These are phyloP conservation scores for Carallia pectinifolia DNA, from an alignment of 345 rosid genomes.

Conservation along the genomic window DNA sequence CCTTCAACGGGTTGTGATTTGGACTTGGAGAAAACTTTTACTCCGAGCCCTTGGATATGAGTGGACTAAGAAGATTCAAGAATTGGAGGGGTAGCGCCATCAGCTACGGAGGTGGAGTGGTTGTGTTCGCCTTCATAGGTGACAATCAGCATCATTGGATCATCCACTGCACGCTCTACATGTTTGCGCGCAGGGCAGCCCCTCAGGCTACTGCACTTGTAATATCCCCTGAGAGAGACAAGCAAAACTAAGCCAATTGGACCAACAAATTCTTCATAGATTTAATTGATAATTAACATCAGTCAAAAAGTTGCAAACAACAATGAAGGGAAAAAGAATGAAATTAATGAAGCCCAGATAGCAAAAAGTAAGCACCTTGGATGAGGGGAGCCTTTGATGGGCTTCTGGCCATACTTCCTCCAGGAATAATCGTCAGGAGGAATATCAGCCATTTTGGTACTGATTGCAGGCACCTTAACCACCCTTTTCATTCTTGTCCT, in stretches of 20 bases:
- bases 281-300: background rate
- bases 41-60: slow-evolving; percentile 10
- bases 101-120: slow-evolving; percentile 39
- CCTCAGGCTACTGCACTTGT: slow-evolving; percentile 85
- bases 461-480: slow-evolving; percentile 76
- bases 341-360: background rate
- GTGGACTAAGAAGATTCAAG: slow-evolving; percentile 57
- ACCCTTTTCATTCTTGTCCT: slow-evolving; percentile 69
- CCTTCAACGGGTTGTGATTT: background rate
- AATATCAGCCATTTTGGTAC: slow-evolving; percentile 82
- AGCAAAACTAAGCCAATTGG: background rate
- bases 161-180: slow-evolving; percentile 83
- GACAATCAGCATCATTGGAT: slow-evolving; percentile 70
- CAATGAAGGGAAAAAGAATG: background rate
- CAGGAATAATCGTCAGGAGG: slow-evolving; percentile 92
- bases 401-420: slow-evolving; percentile 97
- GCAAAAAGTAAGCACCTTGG: slow-evolving; percentile 53
- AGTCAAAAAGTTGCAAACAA: background rate
- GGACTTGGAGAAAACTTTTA: background rate
- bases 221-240: slow-evolving; percentile 64
- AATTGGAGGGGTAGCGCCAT: slow-evolving; percentile 38
- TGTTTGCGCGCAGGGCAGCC: slow-evolving; percentile 97
- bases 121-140: slow-evolving; percentile 90
- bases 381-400: slow-evolving; percentile 98
- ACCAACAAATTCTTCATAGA: too few species aligned